Conservation (phyloP, 352 stramenopile genomes). For the Elongisporangium senticosum region DNA sequence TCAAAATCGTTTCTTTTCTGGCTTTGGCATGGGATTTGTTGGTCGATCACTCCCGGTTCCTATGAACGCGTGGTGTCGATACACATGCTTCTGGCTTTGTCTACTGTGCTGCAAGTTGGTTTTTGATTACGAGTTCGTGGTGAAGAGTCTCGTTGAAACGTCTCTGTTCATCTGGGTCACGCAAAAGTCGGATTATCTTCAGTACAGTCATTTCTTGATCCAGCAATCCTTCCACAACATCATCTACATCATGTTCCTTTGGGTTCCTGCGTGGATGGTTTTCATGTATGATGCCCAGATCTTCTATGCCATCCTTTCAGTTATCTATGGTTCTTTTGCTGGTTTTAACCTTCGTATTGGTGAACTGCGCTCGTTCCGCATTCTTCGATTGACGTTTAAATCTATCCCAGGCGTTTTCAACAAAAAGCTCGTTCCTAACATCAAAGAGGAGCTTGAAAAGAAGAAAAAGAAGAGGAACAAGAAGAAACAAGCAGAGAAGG, state of each 20-base stretch:
- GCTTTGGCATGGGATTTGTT: conserved; percentile 71
- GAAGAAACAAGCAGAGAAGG: conserved; percentile 39
- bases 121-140: conserved; percentile 85
- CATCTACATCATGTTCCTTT: conserved; percentile 73
- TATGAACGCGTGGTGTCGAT: conserved; percentile 68
- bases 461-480: conserved; percentile 61
- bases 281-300: conserved; percentile 85
- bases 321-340: conserved; percentile 73
- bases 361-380: conserved; percentile 79
- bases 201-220: conserved; percentile 84
- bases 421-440: conserved; percentile 80
- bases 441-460: conserved; percentile 71
- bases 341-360: conserved; percentile 82
- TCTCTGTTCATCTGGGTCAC: conserved; percentile 79
- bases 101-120: conserved; percentile 71
- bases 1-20: conserved; percentile 63
- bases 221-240: conserved; percentile 77
- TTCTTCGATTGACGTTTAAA: conserved; percentile 80
- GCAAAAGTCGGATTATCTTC: conserved; percentile 54
- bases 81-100: conserved; percentile 80
- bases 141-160: conserved; percentile 80
- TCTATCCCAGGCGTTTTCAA: conserved; percentile 82
- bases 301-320: conserved; percentile 76
- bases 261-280: conserved; percentile 79
- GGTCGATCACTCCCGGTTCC: conserved; percentile 71